phyloP scores from a whole-genome alignment of 2,329 filamentous ascomycete species.

The Biscogniauxia mediterranea region DNA sequence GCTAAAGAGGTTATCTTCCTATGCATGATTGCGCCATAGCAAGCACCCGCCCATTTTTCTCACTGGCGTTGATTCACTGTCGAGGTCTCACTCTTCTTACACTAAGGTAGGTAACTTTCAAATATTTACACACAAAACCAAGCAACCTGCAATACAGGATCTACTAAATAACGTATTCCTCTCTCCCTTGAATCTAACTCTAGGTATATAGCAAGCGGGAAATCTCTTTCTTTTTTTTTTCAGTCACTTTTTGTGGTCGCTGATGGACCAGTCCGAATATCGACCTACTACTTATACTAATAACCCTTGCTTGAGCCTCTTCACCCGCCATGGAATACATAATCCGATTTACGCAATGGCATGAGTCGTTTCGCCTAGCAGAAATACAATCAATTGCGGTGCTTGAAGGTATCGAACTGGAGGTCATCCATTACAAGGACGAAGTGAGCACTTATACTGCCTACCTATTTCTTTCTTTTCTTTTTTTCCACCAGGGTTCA shows the following conservation, averaged over 20 bases:
- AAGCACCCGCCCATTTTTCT: constrained; percentile 21
- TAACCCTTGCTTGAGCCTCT: neutral
- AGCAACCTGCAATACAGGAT: constrained; percentile 5
- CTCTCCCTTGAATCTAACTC: no score
- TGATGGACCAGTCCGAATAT: no score
- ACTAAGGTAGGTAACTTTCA: no score
- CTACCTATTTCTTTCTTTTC: neutral
- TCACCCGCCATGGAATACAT: constrained; percentile 66
- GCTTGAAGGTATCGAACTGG: constrained; percentile 63
- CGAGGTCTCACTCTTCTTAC: constrained; percentile 8
- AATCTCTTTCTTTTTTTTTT: no score
- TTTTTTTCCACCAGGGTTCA: constrained; percentile 7
- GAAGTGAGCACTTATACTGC: constrained; percentile 53
- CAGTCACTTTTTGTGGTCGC: no score
- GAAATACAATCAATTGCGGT: constrained; percentile 80
- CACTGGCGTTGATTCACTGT: constrained; percentile 16
- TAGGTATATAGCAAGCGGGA: no score
- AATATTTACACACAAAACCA: neutral
- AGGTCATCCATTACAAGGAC: constrained; percentile 72
- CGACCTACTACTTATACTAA: no score
- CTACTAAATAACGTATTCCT: neutral
- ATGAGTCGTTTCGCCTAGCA: constrained; percentile 85
- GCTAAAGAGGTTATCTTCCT: constrained; percentile 6
- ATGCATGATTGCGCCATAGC: constrained; percentile 11
- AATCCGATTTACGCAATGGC: constrained; percentile 82